Percentiles rank a stretch among this genome's conserved stretches.
Evolutionary conservation across 2,329 filamentous ascomycete genomes (phyloP).

Genomic region (Cercospora citrullina): DNA sequence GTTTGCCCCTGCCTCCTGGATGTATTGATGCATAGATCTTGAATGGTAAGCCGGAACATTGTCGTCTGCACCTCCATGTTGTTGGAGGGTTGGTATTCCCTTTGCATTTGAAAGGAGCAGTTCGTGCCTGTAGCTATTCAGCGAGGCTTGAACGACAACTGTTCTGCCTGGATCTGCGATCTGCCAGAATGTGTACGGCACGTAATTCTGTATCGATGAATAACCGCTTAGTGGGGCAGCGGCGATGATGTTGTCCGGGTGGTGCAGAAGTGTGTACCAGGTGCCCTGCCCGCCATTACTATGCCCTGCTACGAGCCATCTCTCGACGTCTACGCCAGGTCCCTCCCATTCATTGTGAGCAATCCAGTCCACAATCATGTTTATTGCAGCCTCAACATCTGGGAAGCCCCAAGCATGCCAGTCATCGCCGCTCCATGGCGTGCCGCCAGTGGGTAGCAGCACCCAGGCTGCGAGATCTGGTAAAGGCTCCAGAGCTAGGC

Average conservation of each 20-base stretch:
- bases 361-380: slow-evolving; percentile 55
- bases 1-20: slow-evolving; percentile 45
- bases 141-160: slow-evolving; percentile 50
- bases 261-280: slow-evolving; percentile 58
- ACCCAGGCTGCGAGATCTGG: slow-evolving; percentile 57
- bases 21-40: slow-evolving; percentile 53
- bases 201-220: slow-evolving; percentile 60
- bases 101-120: slow-evolving; percentile 53
- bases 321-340: slow-evolving; percentile 46
- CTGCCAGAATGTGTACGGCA: slow-evolving; percentile 58
- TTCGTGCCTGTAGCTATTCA: slow-evolving; percentile 58
- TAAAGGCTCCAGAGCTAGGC: slow-evolving; percentile 51
- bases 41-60: slow-evolving; percentile 62
- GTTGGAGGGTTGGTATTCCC: slow-evolving; percentile 56
- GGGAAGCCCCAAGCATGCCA: slow-evolving; percentile 62
- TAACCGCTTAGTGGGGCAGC: slow-evolving; percentile 61
- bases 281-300: slow-evolving; percentile 63
- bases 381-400: slow-evolving; percentile 56
- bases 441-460: slow-evolving; percentile 58
- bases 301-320: slow-evolving; percentile 58
- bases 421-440: slow-evolving; percentile 61
- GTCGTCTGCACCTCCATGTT: slow-evolving; percentile 58
- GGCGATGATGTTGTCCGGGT: slow-evolving; percentile 57
- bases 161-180: slow-evolving; percentile 54
- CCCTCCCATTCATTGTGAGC: slow-evolving; percentile 50